phyloP scores from a whole-genome alignment of 2,329 filamentous ascomycete genomes.

The Fusarium dimerum region DNA sequence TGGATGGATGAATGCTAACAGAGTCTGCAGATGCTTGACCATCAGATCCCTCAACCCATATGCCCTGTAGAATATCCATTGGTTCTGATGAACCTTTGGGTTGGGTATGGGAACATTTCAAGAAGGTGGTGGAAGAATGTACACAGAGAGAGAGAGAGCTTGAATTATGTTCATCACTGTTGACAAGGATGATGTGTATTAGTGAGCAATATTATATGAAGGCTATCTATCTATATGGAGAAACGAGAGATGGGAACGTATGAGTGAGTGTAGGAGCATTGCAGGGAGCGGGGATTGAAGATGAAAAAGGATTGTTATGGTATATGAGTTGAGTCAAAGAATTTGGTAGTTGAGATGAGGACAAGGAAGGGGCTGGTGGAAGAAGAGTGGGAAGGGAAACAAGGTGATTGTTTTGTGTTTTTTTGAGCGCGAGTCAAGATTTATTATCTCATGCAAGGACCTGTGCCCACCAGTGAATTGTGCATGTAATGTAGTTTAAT shows the following conservation, averaged over 20 bases:
- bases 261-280: no score
- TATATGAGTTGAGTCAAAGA: background rate
- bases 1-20: slow-evolving; percentile 22
- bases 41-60: slow-evolving; percentile 82
- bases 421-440: background rate
- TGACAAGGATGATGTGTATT: no score
- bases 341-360: background rate
- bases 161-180: no score
- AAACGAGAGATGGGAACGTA: no score
- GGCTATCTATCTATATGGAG: no score
- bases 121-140: slow-evolving; percentile 1
- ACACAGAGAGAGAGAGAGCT: no score
- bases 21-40: slow-evolving; percentile 67
- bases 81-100: slow-evolving; percentile 5
- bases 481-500: no score
- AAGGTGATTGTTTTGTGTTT: background rate
- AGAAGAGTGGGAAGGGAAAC: background rate
- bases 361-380: background rate
- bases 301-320: no score
- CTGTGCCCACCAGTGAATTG: no score
- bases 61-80: slow-evolving; percentile 50
- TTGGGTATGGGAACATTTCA: slow-evolving; percentile 8
- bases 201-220: no score
- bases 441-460: no score
- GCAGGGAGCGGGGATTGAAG: no score